Evolutionary conservation across 192 early-diverging fungal genomes (phyloP).

Genomic region (Linnemannia schmuckeri): DNA sequence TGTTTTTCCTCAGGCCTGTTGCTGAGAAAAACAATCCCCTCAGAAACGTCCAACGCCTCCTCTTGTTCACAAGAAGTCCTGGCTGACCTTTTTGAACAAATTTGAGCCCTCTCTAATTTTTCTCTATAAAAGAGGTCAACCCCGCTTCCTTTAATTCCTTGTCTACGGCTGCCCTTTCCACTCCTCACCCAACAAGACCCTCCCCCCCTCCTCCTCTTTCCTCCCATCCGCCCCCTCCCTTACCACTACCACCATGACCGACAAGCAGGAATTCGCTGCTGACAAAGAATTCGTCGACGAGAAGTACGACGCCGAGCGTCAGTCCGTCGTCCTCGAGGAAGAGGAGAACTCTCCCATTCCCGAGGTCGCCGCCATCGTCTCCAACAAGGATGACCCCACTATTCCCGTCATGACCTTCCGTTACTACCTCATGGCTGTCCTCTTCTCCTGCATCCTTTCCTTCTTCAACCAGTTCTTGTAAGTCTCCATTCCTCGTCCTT

Average conservation of each 20-base stretch:
- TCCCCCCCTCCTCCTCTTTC: conserved; percentile 2
- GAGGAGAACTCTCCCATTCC: conserved; percentile 64
- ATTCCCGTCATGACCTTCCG: conserved; percentile 66
- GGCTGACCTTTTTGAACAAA: neutral
- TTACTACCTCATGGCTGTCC: conserved; percentile 59
- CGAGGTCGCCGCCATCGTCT: conserved; percentile 61
- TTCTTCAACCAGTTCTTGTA: conserved; percentile 60
- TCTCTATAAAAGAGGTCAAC: conserved; percentile 9
- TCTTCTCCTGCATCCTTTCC: conserved; percentile 57
- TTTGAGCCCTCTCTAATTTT: neutral
- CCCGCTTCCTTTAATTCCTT: neutral
- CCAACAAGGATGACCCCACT: conserved; percentile 65
- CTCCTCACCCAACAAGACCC: conserved; percentile 15
- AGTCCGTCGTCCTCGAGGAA: conserved; percentile 47
- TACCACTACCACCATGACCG: conserved; percentile 8
- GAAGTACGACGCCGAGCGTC: conserved; percentile 30
- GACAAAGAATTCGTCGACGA: conserved; percentile 45
- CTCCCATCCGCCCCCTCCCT: neutral
- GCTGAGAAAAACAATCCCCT: conserved; percentile 4
- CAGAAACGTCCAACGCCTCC: too few relatives aligned
- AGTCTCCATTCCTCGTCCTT: conserved; percentile 23
- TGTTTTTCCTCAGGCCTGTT: neutral
- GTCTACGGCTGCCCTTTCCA: conserved; percentile 6
- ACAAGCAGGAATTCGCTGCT: conserved; percentile 25
- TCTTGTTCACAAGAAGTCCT: neutral